These are phyloP conservation scores for Penicillium thymicola DNA, from an alignment of 2,329 filamentous ascomycete genomes.

Conservation along the genomic window DNA sequence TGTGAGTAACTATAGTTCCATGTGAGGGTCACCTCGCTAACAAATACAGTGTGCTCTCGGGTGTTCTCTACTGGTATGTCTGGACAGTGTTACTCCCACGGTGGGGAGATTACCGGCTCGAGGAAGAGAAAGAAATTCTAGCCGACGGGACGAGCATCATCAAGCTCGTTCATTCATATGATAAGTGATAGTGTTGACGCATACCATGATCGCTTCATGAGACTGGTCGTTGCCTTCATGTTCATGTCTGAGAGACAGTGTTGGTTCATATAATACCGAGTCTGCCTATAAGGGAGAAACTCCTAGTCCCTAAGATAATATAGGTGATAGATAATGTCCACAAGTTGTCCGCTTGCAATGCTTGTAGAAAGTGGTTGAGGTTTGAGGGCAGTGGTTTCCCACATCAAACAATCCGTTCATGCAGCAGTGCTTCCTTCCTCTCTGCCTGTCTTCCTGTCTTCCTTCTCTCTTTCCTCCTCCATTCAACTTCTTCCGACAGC, in stretches of 20 bases:
- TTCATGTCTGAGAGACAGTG: background rate
- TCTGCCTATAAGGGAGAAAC: background rate
- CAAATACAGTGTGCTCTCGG: conserved; percentile 52
- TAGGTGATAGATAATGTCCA: background rate
- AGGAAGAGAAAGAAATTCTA: conserved; percentile 59
- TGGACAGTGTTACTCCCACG: conserved; percentile 62
- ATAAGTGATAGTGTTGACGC: background rate
- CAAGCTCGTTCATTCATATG: conserved; percentile 45
- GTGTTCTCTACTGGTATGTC: conserved; percentile 65
- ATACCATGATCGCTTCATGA: background rate
- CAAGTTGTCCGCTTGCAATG: background rate
- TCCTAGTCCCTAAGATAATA: background rate
- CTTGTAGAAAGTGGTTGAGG: background rate
- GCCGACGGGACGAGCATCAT: conserved; percentile 67
- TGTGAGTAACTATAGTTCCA: conserved; percentile 34
- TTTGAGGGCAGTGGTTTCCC: background rate
- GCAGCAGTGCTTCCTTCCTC: background rate
- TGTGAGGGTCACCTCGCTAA: conserved; percentile 10
- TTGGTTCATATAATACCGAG: background rate
- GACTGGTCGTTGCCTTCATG: too few species aligned
- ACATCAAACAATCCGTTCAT: background rate
- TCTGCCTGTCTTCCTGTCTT: background rate
- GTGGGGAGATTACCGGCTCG: conserved; percentile 58
- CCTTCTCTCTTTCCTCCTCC: too few species aligned
- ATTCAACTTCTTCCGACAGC: background rate